Percentiles rank a stretch among this genome's conserved stretches.
phyloP scores from a whole-genome alignment of 352 stramenopile genomes.

The Pythium biforme region DNA sequence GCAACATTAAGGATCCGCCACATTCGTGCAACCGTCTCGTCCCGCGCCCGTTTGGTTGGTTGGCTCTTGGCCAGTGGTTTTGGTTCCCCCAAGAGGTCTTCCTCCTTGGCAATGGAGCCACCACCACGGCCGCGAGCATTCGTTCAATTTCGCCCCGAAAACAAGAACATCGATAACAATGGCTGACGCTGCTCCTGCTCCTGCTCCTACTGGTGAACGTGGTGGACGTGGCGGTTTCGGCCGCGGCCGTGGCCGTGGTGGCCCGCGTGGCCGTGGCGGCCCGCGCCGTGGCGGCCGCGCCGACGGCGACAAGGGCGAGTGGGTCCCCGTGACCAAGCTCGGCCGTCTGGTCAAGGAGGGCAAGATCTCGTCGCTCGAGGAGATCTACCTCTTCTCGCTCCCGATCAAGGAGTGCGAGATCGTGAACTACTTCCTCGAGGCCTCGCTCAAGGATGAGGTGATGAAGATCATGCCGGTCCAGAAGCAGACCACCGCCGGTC shows the following conservation, averaged over 20 bases:
- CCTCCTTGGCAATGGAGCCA: constrained; percentile 5
- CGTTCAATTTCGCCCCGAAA: constrained; percentile 82
- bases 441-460: constrained; percentile 99
- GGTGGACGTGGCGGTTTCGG: constrained; percentile 92
- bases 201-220: constrained; percentile 84
- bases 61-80: not conserved
- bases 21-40: constrained; percentile 14
- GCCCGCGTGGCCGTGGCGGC: constrained; percentile 85
- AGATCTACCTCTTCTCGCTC: constrained; percentile 99
- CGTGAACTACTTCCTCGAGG: constrained; percentile 98
- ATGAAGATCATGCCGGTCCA: constrained; percentile 99
- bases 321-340: constrained; percentile 99
- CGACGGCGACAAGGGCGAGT: constrained; percentile 94
- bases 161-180: constrained; percentile 65
- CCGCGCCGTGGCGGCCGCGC: constrained; percentile 83
- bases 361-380: constrained; percentile 99
- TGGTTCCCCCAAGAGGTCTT: not conserved
- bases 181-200: constrained; percentile 72
- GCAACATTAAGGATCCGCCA: not conserved
- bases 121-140: constrained; percentile 38
- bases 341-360: constrained; percentile 99
- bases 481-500: constrained; percentile 99
- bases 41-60: constrained; percentile 3
- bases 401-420: constrained; percentile 99
- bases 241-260: constrained; percentile 80